phyloP scores from a whole-genome alignment of 2,329 filamentous ascomycete genomes.

The Colletotrichum limetticola region DNA sequence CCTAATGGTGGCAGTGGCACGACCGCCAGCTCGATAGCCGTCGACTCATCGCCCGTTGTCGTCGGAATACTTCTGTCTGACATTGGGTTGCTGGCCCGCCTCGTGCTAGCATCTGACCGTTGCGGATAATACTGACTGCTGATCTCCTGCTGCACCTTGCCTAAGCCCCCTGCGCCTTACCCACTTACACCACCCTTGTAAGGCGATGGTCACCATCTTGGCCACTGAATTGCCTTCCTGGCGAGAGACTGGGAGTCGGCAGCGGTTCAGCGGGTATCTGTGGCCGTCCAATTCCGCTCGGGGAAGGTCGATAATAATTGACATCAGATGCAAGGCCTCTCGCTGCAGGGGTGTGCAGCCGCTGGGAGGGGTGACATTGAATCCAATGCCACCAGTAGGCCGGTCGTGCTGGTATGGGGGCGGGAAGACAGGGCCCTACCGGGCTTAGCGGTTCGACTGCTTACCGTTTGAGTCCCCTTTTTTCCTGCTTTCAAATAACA shows the following conservation, averaged over 20 bases:
- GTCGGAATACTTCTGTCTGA: neutral
- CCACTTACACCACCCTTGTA: constrained; percentile 1
- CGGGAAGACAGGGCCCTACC: constrained; percentile 28
- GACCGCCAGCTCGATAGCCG: neutral
- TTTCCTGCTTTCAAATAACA: constrained; percentile 21
- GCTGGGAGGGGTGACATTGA: constrained; percentile 21
- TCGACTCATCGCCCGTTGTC: neutral
- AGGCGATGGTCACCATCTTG: constrained; percentile 4
- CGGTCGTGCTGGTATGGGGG: constrained; percentile 17
- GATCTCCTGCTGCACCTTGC: constrained; percentile 9
- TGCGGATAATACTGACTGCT: neutral
- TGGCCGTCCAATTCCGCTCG: constrained; percentile 9
- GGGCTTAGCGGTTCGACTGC: constrained; percentile 29
- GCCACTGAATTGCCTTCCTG: neutral
- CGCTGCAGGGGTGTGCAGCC: constrained; percentile 21
- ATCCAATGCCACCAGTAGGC: constrained; percentile 17
- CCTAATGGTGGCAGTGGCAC: neutral
- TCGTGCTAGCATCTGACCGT: constrained; percentile 11
- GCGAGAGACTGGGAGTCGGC: neutral
- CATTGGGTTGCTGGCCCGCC: constrained; percentile 1
- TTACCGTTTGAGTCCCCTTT: constrained; percentile 18
- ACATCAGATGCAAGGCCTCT: constrained; percentile 18
- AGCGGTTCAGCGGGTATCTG: constrained; percentile 23
- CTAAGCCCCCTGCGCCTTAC: constrained; percentile 1
- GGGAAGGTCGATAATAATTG: constrained; percentile 3